Conservation (phyloP, 2,329 filamentous ascomycete species). For the Botryotinia convoluta region DNA sequence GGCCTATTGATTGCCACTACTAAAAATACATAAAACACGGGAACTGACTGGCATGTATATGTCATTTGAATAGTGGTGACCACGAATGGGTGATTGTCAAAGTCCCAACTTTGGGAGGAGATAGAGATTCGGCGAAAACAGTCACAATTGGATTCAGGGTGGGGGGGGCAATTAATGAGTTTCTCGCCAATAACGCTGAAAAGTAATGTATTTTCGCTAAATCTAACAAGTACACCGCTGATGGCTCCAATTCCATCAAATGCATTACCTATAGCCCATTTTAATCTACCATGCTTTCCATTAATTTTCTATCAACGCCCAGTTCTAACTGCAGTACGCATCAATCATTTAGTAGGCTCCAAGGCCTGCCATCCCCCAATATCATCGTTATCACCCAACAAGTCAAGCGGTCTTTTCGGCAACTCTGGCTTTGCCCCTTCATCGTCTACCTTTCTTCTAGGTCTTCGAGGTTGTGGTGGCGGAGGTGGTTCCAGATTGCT, state of each 20-base stretch:
- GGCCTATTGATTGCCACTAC: not conserved
- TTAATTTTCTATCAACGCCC: not conserved
- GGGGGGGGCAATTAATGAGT: not conserved
- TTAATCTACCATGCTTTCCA: not conserved
- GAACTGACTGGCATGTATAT: not conserved
- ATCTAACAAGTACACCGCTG: too few relatives aligned
- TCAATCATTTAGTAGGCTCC: constrained; percentile 27
- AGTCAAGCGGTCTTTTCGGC: constrained; percentile 33
- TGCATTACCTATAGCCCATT: not conserved
- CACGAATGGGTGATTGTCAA: not conserved
- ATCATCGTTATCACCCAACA: constrained; percentile 33
- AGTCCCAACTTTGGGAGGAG: not conserved
- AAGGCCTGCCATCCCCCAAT: constrained; percentile 35
- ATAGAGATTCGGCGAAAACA: not conserved
- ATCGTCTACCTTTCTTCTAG: constrained; percentile 23
- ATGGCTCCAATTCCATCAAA: not conserved
- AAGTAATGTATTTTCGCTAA: not conserved
- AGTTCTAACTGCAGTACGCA: not conserved
- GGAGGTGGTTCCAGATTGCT: constrained; percentile 25
- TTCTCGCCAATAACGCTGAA: not conserved
- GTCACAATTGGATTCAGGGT: too few relatives aligned
- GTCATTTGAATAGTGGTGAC: not conserved
- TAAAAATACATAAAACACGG: not conserved
- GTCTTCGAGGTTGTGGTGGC: constrained; percentile 33
- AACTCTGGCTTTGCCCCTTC: constrained; percentile 31